A percentile compares a stretch with the other conserved stretches of the same genome.
phyloP scores from a whole-genome alignment of 202 grass and related monocot species.

The Musa balbisiana region DNA sequence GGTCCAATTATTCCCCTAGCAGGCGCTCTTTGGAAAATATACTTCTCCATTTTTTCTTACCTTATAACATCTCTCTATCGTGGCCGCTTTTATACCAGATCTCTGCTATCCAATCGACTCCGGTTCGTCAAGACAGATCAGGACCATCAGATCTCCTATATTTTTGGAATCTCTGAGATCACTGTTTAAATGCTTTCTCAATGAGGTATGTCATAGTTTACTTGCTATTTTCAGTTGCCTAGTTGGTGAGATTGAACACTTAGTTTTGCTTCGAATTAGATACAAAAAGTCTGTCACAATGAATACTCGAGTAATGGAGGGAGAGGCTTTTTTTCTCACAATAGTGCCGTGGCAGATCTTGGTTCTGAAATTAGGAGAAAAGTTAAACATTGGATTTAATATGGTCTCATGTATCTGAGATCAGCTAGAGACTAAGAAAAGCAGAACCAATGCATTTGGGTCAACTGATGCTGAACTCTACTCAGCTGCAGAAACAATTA shows the following conservation, averaged over 20 bases:
- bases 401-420: constrained; percentile 81
- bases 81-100: constrained; percentile 34
- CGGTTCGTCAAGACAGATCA: constrained; percentile 45
- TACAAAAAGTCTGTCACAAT: constrained; percentile 99
- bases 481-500: constrained; percentile 35
- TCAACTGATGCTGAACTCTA: constrained; percentile 32
- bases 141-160: constrained; percentile 70
- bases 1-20: not conserved
- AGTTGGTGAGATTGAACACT: constrained; percentile 4
- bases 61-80: constrained; percentile 4
- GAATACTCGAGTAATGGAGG: constrained; percentile 83
- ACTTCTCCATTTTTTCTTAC: not conserved
- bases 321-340: constrained; percentile 82
- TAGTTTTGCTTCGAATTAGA: constrained; percentile 28
- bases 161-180: constrained; percentile 87
- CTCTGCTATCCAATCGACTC: constrained; percentile 56
- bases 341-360: constrained; percentile 61
- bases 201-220: constrained; percentile 44
- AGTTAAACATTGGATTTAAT: constrained; percentile 73
- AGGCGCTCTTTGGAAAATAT: constrained; percentile 31
- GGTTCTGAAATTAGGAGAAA: constrained; percentile 83
- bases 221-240: not conserved
- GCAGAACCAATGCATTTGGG: constrained; percentile 32
- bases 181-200: constrained; percentile 73
- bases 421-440: constrained; percentile 65